Evolutionary conservation across 495 filamentous ascomycete genomes (phyloP), one percentile per base, ranked within the genome.

Genomic region (Penicilliopsis zonata): DNA sequence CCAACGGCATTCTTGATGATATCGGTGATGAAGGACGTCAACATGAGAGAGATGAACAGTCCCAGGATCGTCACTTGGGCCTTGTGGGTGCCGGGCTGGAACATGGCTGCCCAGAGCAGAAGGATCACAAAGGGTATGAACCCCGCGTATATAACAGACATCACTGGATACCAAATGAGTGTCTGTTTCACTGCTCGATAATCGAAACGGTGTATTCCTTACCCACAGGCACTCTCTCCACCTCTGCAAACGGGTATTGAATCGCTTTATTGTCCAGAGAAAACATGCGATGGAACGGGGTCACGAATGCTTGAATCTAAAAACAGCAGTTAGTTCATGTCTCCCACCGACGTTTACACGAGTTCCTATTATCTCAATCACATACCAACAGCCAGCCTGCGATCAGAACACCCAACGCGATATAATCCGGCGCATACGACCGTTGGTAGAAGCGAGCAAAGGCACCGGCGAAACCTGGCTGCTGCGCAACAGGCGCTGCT

Each of bases 1-100:
- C 90, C 90, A 24, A 93, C 83, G 0, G 76, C 70, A 50, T 96
- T 95, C 48, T 99, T 99, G 37, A 96, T 66, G 0, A 88, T 59
- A 44, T 96, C 92, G 32, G 92, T 95, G 7, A 96, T 61, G 51
- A 94, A 78, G 2, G 72, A 67, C 2, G 84, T 79, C 13, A 95
- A 66, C 52, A 85, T 68, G 13, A 95, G 49, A 30, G 80, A 70
- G 35, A 86, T 82, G 12, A 76, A 54, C 20, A 96, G 69, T 4
- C 84, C 82, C 3, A 99, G 72, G 18, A 90, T 47, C 0, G 85
- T 80, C 39, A 87, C 85, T 47, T 96, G 92, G 19, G 78, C 67
- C 49, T 93, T 90, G 57, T 95, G 86, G 12, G 67, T 47, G 13
- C 69, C 57, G 6, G 80, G 72, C 29, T 63, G 63, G 28, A 72